Percentiles rank a stretch among this genome's conserved stretches.
Evolutionary conservation across 2,329 filamentous ascomycete genomes (phyloP).

Genomic region (Fusarium solani-melongenae): DNA sequence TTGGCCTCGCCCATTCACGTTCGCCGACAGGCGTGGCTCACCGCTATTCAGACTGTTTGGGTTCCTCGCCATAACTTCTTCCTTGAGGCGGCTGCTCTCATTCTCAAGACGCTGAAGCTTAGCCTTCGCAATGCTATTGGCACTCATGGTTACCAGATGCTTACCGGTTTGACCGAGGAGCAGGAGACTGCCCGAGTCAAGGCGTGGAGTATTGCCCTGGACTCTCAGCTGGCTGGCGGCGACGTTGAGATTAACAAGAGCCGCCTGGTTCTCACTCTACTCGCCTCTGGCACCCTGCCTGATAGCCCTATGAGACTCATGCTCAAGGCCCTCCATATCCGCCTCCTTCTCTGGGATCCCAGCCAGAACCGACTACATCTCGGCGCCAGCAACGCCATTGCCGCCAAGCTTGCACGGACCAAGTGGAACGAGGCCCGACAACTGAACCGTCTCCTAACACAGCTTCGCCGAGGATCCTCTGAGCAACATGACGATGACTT

Average conservation of each 20-base stretch:
- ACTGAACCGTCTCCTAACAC: slow-evolving; percentile 62
- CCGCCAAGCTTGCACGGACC: slow-evolving; percentile 76
- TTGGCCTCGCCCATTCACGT: slow-evolving; percentile 86
- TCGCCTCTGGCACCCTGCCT: slow-evolving; percentile 88
- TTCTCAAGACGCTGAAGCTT: slow-evolving; percentile 84
- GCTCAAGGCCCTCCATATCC: slow-evolving; percentile 91
- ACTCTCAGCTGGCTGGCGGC: slow-evolving; percentile 91
- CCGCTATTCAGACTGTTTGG: slow-evolving; percentile 91
- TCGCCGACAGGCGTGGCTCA: slow-evolving; percentile 90
- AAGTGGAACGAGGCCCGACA: slow-evolving; percentile 86
- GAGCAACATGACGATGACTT: slow-evolving; percentile 68
- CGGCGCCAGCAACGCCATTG: slow-evolving; percentile 73
- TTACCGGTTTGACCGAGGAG: slow-evolving; percentile 84
- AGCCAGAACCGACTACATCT: slow-evolving; percentile 74
- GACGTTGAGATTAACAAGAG: slow-evolving; percentile 91
- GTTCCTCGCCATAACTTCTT: slow-evolving; percentile 89
- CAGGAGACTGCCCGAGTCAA: slow-evolving; percentile 89
- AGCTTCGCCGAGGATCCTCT: slow-evolving; percentile 53
- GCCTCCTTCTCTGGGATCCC: slow-evolving; percentile 85
- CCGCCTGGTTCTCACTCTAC: slow-evolving; percentile 83
- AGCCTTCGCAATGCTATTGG: slow-evolving; percentile 83
- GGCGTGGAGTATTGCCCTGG: slow-evolving; percentile 92
- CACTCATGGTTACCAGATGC: slow-evolving; percentile 77
- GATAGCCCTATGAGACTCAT: slow-evolving; percentile 86
- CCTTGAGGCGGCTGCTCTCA: slow-evolving; percentile 83